Evolutionary conservation across 2,329 filamentous ascomycete genomes (phyloP).

Genomic region (Diaporthe ilicicola): DNA sequence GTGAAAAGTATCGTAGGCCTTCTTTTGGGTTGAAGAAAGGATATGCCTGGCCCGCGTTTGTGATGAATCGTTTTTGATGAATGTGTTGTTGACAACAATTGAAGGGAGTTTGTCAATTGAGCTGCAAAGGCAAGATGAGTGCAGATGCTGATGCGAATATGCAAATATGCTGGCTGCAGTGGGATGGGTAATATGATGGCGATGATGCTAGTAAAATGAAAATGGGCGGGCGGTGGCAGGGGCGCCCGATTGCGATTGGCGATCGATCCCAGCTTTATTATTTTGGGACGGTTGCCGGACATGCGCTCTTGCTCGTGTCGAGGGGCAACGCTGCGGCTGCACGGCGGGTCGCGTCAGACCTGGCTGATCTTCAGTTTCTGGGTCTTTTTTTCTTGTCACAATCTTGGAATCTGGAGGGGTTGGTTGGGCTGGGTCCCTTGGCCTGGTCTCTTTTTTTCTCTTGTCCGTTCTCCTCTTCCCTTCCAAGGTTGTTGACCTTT

Average conservation of each 20-base stretch:
- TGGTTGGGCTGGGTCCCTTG: neutral
- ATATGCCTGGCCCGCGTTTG: slow-evolving; percentile 3
- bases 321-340: slow-evolving; percentile 23
- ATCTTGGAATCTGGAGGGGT: slow-evolving; percentile 6
- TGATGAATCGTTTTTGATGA: neutral
- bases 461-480: neutral
- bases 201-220: neutral
- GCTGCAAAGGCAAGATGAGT: neutral
- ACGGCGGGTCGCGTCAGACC: slow-evolving; percentile 19
- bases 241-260: slow-evolving; percentile 18
- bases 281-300: slow-evolving; percentile 1
- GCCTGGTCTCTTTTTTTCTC: neutral
- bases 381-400: neutral
- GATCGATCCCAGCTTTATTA: slow-evolving; percentile 22
- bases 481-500: slow-evolving; percentile 20
- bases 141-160: slow-evolving; percentile 21
- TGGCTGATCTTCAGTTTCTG: slow-evolving; percentile 7
- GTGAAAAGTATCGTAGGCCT: neutral
- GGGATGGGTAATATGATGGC: neutral
- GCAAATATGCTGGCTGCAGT: neutral
- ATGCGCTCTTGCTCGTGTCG: slow-evolving; percentile 2
- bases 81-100: neutral
- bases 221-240: neutral
- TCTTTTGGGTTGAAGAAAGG: neutral
- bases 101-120: neutral